A percentile compares a stretch with the other conserved stretches of the same genome.
These are phyloP conservation scores for Chytridiales sp. DNA, from an alignment of 371 early-diverging fungal genomes.

Conservation along the genomic window DNA sequence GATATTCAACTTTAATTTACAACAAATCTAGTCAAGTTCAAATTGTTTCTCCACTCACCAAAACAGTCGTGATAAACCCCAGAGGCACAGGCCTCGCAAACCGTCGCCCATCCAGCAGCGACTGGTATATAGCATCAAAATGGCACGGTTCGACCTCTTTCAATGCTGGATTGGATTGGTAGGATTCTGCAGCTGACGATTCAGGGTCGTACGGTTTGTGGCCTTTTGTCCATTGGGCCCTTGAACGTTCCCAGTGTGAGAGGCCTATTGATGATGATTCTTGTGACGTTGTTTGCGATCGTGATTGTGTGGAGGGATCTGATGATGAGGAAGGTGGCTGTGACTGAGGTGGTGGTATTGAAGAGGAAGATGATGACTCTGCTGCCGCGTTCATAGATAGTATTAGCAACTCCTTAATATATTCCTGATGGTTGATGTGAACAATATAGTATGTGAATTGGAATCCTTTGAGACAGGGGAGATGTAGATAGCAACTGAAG, in stretches of 20 bases:
- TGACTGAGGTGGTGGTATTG: too few species aligned
- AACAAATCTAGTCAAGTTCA: neutral
- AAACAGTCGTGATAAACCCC: constrained; percentile 41
- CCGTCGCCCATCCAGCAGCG: constrained; percentile 37
- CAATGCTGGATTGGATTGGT: constrained; percentile 27
- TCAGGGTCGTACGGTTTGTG: constrained; percentile 37
- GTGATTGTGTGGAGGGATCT: constrained; percentile 6
- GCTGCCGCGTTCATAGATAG: too few species aligned
- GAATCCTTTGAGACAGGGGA: too few species aligned
- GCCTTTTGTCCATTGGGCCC: constrained; percentile 28
- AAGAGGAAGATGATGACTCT: too few species aligned
- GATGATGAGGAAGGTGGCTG: neutral
- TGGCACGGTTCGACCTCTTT: constrained; percentile 38
- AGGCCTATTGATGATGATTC: constrained; percentile 15
- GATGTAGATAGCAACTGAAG: too few species aligned
- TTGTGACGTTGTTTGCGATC: constrained; percentile 6
- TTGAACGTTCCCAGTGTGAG: constrained; percentile 31
- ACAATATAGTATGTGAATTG: too few species aligned
- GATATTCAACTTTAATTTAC: neutral
- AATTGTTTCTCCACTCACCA: constrained; percentile 28
- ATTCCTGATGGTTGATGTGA: too few species aligned
- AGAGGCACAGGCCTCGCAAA: constrained; percentile 44
- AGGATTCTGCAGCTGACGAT: constrained; percentile 15
- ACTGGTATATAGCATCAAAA: constrained; percentile 39
- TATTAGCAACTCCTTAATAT: too few species aligned